Evolutionary conservation across 2,329 filamentous ascomycete species (phyloP).

Genomic region (Trichoderma harzianum): DNA sequence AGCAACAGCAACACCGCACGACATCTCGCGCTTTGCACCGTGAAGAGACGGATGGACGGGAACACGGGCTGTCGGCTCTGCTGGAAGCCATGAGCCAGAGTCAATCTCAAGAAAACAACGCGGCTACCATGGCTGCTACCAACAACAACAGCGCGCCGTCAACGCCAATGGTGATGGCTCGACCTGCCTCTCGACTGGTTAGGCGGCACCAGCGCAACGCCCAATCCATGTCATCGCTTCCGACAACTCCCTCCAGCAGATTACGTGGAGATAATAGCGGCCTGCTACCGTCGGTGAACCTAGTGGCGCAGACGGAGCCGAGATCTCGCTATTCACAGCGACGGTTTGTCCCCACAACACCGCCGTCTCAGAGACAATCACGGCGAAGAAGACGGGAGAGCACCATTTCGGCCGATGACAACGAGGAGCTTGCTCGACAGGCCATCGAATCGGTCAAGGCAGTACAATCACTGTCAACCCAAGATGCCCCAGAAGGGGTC

Average conservation of each 20-base stretch:
- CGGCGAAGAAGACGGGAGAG: slow-evolving; percentile 74
- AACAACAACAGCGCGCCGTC: slow-evolving; percentile 67
- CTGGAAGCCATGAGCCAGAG: slow-evolving; percentile 75
- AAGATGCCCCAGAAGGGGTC: slow-evolving; percentile 29
- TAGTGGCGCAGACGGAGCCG: slow-evolving; percentile 60
- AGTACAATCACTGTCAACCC: slow-evolving; percentile 33
- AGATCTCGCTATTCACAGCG: slow-evolving; percentile 41
- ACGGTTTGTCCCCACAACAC: slow-evolving; percentile 45
- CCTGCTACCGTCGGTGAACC: slow-evolving; percentile 60
- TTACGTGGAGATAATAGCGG: slow-evolving; percentile 45
- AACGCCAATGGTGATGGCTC: slow-evolving; percentile 56
- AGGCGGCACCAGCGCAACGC: slow-evolving; percentile 69
- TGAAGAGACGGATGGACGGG: slow-evolving; percentile 45
- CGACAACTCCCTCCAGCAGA: slow-evolving; percentile 66
- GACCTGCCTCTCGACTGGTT: slow-evolving; percentile 45
- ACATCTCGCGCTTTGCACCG: slow-evolving; percentile 45
- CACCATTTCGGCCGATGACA: slow-evolving; percentile 71
- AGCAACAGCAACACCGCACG: slow-evolving; percentile 37
- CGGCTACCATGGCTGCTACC: not conserved
- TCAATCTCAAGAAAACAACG: slow-evolving; percentile 31
- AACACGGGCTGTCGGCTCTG: slow-evolving; percentile 71
- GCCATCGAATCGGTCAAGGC: slow-evolving; percentile 54
- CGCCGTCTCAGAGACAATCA: slow-evolving; percentile 40
- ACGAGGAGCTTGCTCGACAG: slow-evolving; percentile 54
- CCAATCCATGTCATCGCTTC: slow-evolving; percentile 82